Evolutionary conservation across 2,329 filamentous ascomycete genomes (phyloP).

Genomic region (Xylaria sp.): DNA sequence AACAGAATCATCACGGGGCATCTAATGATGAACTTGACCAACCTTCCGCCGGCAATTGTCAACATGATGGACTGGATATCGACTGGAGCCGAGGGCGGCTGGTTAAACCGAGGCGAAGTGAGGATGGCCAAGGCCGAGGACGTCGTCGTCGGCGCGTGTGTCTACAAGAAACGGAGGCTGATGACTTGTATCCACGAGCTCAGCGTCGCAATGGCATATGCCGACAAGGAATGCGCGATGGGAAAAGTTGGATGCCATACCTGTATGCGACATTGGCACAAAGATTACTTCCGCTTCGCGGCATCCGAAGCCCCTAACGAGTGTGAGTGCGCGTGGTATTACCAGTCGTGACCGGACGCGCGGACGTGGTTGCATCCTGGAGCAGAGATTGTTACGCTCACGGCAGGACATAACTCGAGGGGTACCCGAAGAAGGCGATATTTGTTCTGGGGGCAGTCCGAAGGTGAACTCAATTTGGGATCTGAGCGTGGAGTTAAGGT

Average conservation of each 20-base stretch:
- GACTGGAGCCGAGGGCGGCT: conserved; percentile 16
- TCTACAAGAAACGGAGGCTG: background rate
- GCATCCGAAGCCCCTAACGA: conserved; percentile 16
- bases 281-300: conserved; percentile 28
- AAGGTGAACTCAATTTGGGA: background rate
- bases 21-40: background rate
- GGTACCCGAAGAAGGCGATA: background rate
- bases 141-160: conserved; percentile 25
- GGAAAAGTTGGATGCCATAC: conserved; percentile 24
- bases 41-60: background rate
- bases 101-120: conserved; percentile 1
- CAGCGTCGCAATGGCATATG: conserved; percentile 4
- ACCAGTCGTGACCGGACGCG: background rate
- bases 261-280: conserved; percentile 21
- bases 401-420: background rate
- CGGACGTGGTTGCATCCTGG: background rate
- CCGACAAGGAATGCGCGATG: conserved; percentile 14
- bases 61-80: conserved; percentile 24
- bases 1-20: conserved; percentile 15
- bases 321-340: conserved; percentile 26
- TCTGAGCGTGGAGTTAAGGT: too few species aligned
- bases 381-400: background rate
- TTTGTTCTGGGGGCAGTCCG: background rate
- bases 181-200: conserved; percentile 23
- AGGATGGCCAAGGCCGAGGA: conserved; percentile 9